Evolutionary conservation across 2,329 filamentous ascomycete genomes (phyloP).

Genomic region (Neophaeococcomyces mojaviensis): DNA sequence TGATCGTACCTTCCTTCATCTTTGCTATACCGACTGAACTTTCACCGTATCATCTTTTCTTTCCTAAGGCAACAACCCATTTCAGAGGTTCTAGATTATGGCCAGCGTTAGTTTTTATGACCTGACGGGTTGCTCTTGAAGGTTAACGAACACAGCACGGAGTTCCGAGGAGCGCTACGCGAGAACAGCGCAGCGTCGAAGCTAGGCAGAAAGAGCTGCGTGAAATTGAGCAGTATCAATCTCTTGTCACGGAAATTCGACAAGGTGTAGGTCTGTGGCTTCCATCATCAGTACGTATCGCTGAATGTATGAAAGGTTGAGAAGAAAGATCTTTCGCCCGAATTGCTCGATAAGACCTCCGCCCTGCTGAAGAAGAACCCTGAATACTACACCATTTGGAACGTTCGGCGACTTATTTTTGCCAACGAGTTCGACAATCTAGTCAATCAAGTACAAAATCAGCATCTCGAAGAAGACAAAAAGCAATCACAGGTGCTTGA

Average conservation of each 20-base stretch:
- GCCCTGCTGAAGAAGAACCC: conserved; percentile 39
- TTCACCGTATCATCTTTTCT: background rate
- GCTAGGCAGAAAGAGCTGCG: conserved; percentile 63
- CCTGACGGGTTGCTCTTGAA: conserved; percentile 4
- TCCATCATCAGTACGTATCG: background rate
- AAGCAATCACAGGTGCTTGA: conserved; percentile 35
- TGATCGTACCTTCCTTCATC: background rate
- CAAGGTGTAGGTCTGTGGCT: conserved; percentile 47
- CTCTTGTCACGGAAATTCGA: conserved; percentile 61
- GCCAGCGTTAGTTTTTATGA: conserved; percentile 17
- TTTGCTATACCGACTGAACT: background rate
- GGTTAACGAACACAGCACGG: conserved; percentile 59
- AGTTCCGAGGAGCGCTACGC: conserved; percentile 60
- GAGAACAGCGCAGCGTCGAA: conserved; percentile 57
- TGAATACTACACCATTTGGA: conserved; percentile 44
- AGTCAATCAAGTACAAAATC: conserved; percentile 14
- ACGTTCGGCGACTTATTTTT: conserved; percentile 55
- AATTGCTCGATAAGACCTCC: conserved; percentile 37
- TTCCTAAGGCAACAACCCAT: background rate
- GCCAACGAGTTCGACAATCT: conserved; percentile 20
- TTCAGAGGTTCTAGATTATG: conserved; percentile 10
- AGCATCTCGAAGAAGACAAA: conserved; percentile 23
- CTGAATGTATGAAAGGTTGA: conserved; percentile 28
- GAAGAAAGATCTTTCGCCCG: conserved; percentile 33
- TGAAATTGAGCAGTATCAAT: conserved; percentile 68